Conservation (phyloP, 163 green algal genomes). For the Scenedesmus sp. region DNA sequence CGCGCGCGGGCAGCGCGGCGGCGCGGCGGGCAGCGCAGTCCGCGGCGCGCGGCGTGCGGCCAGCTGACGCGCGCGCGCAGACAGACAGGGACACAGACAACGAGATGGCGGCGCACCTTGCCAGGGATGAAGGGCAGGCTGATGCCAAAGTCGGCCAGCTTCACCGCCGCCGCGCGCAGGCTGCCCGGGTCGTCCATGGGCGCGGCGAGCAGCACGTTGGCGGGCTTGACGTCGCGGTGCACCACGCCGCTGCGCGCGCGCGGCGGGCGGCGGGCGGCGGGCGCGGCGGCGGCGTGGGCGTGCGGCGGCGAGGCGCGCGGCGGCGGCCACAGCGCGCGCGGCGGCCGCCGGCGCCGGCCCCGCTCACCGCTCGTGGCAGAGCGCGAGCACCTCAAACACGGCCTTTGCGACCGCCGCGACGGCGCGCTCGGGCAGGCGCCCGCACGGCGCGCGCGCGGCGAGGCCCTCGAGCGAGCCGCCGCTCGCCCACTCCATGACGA, state of each 20-base stretch:
- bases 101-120: constrained; percentile 15
- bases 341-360: neutral
- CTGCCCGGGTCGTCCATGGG: neutral
- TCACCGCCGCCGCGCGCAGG: constrained; percentile 49
- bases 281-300: too few species aligned
- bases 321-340: too few species aligned
- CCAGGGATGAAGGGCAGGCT: constrained; percentile 70
- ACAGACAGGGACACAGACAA: neutral
- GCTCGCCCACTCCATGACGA: constrained; percentile 91
- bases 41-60: too few species aligned
- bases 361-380: constrained; percentile 61
- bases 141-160: constrained; percentile 85
- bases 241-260: constrained; percentile 63
- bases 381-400: constrained; percentile 73
- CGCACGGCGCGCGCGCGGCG: constrained; percentile 62
- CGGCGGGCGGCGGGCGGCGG: too few species aligned
- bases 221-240: constrained; percentile 88
- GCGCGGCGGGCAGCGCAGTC: too few species aligned
- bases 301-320: too few species aligned
- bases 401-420: constrained; percentile 61
- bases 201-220: constrained; percentile 69
- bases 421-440: constrained; percentile 36
- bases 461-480: constrained; percentile 84
- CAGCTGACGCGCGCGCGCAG: neutral
- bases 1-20: too few species aligned